Conservation (phyloP, 164 flowering plant species). For the Nymphaea thermarum region DNA sequence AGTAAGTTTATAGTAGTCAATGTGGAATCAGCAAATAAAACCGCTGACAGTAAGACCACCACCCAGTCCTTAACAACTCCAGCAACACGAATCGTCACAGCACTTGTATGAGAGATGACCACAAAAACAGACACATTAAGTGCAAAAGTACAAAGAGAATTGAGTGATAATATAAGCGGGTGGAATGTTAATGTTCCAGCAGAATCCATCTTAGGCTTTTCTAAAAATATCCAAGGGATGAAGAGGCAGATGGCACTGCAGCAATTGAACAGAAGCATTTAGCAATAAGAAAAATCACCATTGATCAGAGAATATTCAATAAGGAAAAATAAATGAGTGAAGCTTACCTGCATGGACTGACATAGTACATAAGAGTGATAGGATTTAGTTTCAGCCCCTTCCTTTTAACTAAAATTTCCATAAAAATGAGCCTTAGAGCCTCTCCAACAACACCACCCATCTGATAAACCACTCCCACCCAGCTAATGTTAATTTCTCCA, state of each 20-base stretch:
- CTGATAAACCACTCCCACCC: constrained; percentile 98
- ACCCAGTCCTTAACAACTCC: constrained; percentile 99
- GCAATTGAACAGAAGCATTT: constrained; percentile 7
- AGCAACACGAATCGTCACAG: constrained; percentile 95
- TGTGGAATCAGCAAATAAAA: constrained; percentile 89
- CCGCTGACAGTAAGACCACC: constrained; percentile 83
- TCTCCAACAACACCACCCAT: constrained; percentile 99
- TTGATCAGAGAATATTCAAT: constrained; percentile 1
- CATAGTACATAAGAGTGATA: constrained; percentile 88
- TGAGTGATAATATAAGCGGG: constrained; percentile 55
- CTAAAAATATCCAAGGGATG: constrained; percentile 91
- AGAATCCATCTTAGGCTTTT: constrained; percentile 84
- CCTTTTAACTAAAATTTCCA: constrained; percentile 92
- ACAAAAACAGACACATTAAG: constrained; percentile 96
- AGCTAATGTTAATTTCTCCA: constrained; percentile 83
- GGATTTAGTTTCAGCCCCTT: constrained; percentile 89
- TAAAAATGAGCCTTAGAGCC: constrained; percentile 91
- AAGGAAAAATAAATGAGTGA: not conserved
- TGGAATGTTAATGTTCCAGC: constrained; percentile 69
- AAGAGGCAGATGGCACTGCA: constrained; percentile 92
- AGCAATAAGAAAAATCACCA: not conserved
- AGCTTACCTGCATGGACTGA: constrained; percentile 90
- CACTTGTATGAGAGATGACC: constrained; percentile 95
- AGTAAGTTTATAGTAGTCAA: constrained; percentile 73
- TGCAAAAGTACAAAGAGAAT: constrained; percentile 92